Conservation (phyloP, 129 eudicot genomes). For the sunflower (Helianthus annuus) region HanXRQr2.0-SUNRISE NC_035436.2:198967855-198968354, state of each 20-base stretch:
- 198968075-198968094: conserved; percentile 33
- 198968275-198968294: conserved; percentile 58
- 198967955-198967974: conserved; percentile 10
- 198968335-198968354: conserved; percentile 38
- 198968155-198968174: conserved; percentile 40
- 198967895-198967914: conserved; percentile 26
- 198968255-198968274: conserved; percentile 45
- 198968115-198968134: conserved; percentile 24
- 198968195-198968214: conserved; percentile 45
- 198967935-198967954: conserved; percentile 14
- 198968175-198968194: conserved; percentile 50
- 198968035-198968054: conserved; percentile 33
- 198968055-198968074: conserved; percentile 35
- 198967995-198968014: conserved; percentile 17
- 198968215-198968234: conserved; percentile 85
- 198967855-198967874: conserved; percentile 23
- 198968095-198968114: conserved; percentile 24
- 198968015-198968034: conserved; percentile 23
- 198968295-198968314: conserved; percentile 56
- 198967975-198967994: conserved; percentile 10
- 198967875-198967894: conserved; percentile 43
- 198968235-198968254: conserved; percentile 53
- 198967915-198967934: conserved; percentile 24
- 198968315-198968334: conserved; percentile 30
- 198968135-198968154: conserved; percentile 34